Evolutionary conservation across 139 green algal genomes (phyloP), one percentile per base, ranked within the genome.

Genomic region (Coelastrella sp.): DNA sequence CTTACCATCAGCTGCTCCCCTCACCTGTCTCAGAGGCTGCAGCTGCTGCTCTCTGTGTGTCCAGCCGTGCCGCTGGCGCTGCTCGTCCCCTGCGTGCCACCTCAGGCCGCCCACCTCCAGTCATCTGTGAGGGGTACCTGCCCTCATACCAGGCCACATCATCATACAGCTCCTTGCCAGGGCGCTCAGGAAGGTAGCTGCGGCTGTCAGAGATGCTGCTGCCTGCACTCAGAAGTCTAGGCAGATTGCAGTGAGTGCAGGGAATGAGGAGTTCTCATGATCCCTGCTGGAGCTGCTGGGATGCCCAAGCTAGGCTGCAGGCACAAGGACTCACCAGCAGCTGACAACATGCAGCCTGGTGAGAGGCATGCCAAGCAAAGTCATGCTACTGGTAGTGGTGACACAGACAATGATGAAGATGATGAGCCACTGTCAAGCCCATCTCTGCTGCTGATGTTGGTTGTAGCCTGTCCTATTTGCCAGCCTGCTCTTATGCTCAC

Each of bases 61-160:
- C 82, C 57, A 35, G 8, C 65, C 10, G 27, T 22, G 7, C 22
- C 61, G 17, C 82, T 78, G 61, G 61, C 22, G 81, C 35, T 20
- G 10, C 81, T 22, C 81, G 58, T 15, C 68, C 68, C 19, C 68
- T 76, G 68, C 57, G 78, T 66, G 35, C 56, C 7, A 49, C 78
- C 10, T 57, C 74, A 35, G 78, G 35, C 22, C 56, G 57, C 12
- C 58, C 61, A 70, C 58, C 10, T 11, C 8, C 65, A 49, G 10
- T 56, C 35, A 84, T 76, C 85, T 90, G 85, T 56, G 73, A 84
- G 57, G 85, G 85, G 85, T 90, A 90, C 22, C 85, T 76, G 57
- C 85, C 85, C 73, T 90, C 85, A 25, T 90, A 90, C 85, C 85
- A 90, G 6, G 85, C 85, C 20, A 90, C 73, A 56, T 84, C 85